These are phyloP conservation scores for Boletellus ananiceps DNA, from an alignment of 768 basidiomycete species.

Conservation along the genomic window DNA sequence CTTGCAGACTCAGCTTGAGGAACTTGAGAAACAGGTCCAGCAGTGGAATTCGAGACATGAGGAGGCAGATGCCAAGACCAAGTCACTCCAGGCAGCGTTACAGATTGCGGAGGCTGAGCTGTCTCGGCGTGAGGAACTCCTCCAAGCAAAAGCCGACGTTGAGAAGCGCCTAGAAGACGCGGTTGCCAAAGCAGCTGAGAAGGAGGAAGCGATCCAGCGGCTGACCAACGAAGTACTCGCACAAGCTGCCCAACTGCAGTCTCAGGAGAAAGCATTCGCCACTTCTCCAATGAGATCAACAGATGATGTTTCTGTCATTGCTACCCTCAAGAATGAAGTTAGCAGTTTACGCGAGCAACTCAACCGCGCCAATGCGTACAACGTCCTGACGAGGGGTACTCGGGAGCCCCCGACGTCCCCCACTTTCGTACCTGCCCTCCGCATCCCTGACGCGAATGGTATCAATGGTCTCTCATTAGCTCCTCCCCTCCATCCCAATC, in stretches of 20 bases:
- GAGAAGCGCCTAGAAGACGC: slow-evolving; percentile 81
- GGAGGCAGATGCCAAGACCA: slow-evolving; percentile 72
- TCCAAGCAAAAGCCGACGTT: slow-evolving; percentile 69
- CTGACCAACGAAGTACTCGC: slow-evolving; percentile 72
- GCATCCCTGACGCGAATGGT: slow-evolving; percentile 41
- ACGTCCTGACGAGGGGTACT: slow-evolving; percentile 71
- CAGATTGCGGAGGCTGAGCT: slow-evolving; percentile 68
- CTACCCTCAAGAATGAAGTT: slow-evolving; percentile 89
- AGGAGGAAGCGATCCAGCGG: slow-evolving; percentile 78
- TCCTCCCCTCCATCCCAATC: slow-evolving; percentile 35
- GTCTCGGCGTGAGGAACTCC: slow-evolving; percentile 65
- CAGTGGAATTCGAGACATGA: slow-evolving; percentile 86
- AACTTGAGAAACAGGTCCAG: slow-evolving; percentile 81
- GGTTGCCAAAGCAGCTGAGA: slow-evolving; percentile 65
- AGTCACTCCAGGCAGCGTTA: slow-evolving; percentile 67
- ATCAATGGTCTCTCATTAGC: slow-evolving; percentile 44
- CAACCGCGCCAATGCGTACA: slow-evolving; percentile 91
- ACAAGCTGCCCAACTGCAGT: slow-evolving; percentile 73
- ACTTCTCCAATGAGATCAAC: slow-evolving; percentile 57
- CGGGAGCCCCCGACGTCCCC: slow-evolving; percentile 79
- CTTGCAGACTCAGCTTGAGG: slow-evolving; percentile 65
- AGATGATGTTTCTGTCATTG: slow-evolving; percentile 84
- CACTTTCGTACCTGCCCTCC: slow-evolving; percentile 78
- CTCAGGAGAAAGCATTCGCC: slow-evolving; percentile 69
- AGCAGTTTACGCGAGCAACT: slow-evolving; percentile 91